Evolutionary conservation across 2,329 filamentous ascomycete species (phyloP).

Genomic region (Rutstroemia sp.): DNA sequence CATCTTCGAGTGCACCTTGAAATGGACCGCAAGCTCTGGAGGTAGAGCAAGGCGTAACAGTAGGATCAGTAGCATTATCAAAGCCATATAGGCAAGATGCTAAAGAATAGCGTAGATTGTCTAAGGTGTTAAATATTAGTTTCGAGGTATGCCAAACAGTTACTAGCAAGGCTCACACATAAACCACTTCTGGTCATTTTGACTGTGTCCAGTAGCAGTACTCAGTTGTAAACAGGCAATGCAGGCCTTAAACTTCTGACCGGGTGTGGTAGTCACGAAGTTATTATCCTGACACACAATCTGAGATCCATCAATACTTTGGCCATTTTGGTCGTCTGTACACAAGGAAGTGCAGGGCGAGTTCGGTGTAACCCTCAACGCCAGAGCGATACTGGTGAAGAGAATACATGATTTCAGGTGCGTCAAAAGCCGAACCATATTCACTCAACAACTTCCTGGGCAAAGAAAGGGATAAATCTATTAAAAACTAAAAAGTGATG

Average conservation of each 20-base stretch:
- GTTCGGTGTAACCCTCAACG: slow-evolving; percentile 42
- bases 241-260: slow-evolving; percentile 24
- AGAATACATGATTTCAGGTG: too few species aligned
- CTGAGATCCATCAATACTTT: slow-evolving; percentile 38
- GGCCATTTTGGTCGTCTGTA: slow-evolving; percentile 28
- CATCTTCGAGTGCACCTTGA: slow-evolving; percentile 18
- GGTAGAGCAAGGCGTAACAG: slow-evolving; percentile 22
- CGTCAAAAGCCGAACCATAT: too few species aligned
- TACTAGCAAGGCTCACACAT: slow-evolving; percentile 21
- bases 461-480: too few species aligned
- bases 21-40: slow-evolving; percentile 20
- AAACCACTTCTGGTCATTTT: slow-evolving; percentile 26
- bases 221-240: slow-evolving; percentile 27
- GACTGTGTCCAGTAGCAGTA: slow-evolving; percentile 14
- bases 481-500: too few species aligned
- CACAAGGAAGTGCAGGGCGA: slow-evolving; percentile 44
- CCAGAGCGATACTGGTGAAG: slow-evolving; percentile 10
- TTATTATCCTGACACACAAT: slow-evolving; percentile 30
- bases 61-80: slow-evolving; percentile 18
- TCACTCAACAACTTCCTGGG: too few species aligned
- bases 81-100: slow-evolving; percentile 24
- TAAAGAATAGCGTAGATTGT: slow-evolving; percentile 27
- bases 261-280: slow-evolving; percentile 18
- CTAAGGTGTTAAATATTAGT: slow-evolving; percentile 11
- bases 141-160: neutral